phyloP scores from a whole-genome alignment of 2,329 filamentous ascomycete species.

The Diaporthe sp. region DNA sequence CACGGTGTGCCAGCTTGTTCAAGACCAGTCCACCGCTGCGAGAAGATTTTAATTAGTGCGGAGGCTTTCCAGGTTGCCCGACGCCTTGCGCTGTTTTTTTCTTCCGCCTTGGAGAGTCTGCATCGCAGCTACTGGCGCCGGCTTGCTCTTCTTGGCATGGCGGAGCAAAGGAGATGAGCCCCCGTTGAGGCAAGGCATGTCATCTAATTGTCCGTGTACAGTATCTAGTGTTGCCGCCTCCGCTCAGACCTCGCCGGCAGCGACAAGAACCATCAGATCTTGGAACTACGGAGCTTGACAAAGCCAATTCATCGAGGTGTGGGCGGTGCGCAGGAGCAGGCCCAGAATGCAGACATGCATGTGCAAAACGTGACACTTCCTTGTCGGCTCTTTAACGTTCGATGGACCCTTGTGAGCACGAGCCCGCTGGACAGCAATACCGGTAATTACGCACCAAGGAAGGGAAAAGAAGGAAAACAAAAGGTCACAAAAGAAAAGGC shows the following conservation, averaged over 20 bases:
- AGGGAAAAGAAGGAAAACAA: not conserved
- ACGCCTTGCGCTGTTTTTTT: not conserved
- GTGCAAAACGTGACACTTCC: not conserved
- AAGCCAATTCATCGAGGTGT: not conserved
- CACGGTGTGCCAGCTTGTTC: not conserved
- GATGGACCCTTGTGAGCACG: not conserved
- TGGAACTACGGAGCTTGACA: slow-evolving; percentile 6
- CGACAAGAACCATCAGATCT: slow-evolving; percentile 6
- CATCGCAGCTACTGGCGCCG: not conserved
- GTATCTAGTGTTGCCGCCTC: not conserved
- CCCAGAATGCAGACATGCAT: not conserved
- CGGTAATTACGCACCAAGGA: not conserved
- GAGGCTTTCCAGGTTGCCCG: not conserved
- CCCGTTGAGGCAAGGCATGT: slow-evolving; percentile 5
- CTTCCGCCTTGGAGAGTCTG: not conserved
- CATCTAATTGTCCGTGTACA: not conserved
- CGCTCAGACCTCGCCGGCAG: slow-evolving; percentile 3
- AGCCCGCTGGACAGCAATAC: not conserved
- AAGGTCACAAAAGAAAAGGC: not conserved
- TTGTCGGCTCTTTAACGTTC: not conserved
- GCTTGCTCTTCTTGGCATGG: slow-evolving; percentile 4
- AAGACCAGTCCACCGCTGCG: not conserved
- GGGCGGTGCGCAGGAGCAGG: not conserved
- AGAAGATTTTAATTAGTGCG: not conserved
- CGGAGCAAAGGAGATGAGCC: slow-evolving; percentile 19